Evolutionary conservation across 1,284 basidiomycete species (phyloP).

Genomic region (Lentinula novae-zelandiae): DNA sequence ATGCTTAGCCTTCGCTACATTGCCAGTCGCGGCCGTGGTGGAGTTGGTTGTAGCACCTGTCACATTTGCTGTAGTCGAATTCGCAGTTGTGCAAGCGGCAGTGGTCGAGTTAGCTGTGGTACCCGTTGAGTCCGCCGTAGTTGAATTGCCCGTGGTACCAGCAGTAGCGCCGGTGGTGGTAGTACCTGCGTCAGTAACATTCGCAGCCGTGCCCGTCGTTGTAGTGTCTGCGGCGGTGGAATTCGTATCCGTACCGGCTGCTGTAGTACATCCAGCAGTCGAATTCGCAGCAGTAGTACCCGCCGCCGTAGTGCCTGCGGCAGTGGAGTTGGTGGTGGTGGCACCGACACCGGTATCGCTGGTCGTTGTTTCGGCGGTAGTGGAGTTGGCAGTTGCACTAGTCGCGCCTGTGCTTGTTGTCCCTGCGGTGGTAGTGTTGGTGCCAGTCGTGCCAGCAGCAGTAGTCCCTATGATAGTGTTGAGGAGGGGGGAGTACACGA

Average conservation of each 20-base stretch:
- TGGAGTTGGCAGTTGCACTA: neutral
- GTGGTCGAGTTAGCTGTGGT: neutral
- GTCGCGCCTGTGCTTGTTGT: neutral
- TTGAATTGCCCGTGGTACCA: neutral
- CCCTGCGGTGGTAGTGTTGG: neutral
- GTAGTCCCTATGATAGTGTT: neutral
- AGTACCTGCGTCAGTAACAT: constrained; percentile 1
- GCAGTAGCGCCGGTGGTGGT: neutral
- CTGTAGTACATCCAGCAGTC: too few relatives aligned
- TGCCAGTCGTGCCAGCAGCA: neutral
- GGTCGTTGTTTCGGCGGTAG: neutral
- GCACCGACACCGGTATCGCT: neutral
- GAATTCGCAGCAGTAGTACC: too few relatives aligned
- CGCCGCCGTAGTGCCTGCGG: neutral
- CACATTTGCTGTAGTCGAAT: constrained; percentile 1
- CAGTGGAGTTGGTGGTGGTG: neutral
- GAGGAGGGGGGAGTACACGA: neutral
- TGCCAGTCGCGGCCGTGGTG: neutral
- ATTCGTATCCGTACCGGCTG: neutral
- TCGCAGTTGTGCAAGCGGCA: neutral
- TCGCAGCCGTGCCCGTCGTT: neutral
- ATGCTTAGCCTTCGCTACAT: neutral
- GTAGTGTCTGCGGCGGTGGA: neutral
- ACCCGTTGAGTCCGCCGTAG: neutral
- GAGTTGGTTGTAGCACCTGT: neutral